These are phyloP conservation scores for Mycena epipterygia DNA, from an alignment of 768 basidiomycete genomes.

Conservation along the genomic window DNA sequence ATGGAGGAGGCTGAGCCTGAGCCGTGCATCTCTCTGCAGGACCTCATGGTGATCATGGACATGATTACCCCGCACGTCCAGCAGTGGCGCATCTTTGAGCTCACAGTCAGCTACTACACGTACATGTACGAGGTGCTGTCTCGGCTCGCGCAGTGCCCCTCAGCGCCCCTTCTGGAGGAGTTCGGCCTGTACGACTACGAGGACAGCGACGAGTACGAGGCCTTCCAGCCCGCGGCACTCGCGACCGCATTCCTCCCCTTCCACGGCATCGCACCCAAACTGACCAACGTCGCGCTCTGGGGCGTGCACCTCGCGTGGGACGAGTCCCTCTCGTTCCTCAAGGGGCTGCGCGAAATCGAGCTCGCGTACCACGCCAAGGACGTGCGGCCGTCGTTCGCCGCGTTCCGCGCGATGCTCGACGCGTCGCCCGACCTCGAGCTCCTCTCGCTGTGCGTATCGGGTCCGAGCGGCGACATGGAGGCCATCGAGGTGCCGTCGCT, in stretches of 20 bases:
- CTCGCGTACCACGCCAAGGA: slow-evolving; percentile 74
- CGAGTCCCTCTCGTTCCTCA: slow-evolving; percentile 57
- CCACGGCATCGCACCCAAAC: slow-evolving; percentile 66
- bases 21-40: slow-evolving; percentile 47
- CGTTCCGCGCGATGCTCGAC: slow-evolving; percentile 66
- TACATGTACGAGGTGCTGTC: slow-evolving; percentile 62
- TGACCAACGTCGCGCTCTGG: slow-evolving; percentile 67
- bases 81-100: slow-evolving; percentile 67
- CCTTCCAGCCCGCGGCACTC: slow-evolving; percentile 57
- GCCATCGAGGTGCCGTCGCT: slow-evolving; percentile 57
- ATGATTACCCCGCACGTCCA: slow-evolving; percentile 64
- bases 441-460: slow-evolving; percentile 69
- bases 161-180: slow-evolving; percentile 67
- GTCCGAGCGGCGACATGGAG: slow-evolving; percentile 61
- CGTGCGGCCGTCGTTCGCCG: slow-evolving; percentile 70
- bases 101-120: slow-evolving; percentile 60
- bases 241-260: slow-evolving; percentile 62
- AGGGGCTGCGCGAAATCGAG: slow-evolving; percentile 64
- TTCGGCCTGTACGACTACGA: slow-evolving; percentile 72
- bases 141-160: slow-evolving; percentile 56
- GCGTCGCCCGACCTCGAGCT: slow-evolving; percentile 66
- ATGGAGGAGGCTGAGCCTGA: slow-evolving; percentile 11
- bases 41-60: slow-evolving; percentile 54
- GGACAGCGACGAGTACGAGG: slow-evolving; percentile 53
- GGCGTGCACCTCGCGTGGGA: slow-evolving; percentile 82